Base-by-base conservation (phyloP, 768 basidiomycete genomes). In the Boletellus ananas region DNA sequence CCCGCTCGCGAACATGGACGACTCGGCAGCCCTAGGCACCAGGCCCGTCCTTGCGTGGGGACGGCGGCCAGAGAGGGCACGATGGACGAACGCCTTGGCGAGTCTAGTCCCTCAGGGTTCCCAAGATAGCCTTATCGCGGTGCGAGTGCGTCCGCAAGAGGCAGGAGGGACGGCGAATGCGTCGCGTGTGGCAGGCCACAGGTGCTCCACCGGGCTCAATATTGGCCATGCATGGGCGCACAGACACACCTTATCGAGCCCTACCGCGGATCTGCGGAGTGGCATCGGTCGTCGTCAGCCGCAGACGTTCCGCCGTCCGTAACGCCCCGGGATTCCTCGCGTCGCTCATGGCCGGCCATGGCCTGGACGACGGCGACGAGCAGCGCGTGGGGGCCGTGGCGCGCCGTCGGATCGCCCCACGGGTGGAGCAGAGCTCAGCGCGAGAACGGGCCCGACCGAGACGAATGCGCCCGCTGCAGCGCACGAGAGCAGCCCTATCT, bases 201-300 rank as follows among this genome's bases (percentile, higher is more conserved):
- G 41, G 9, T 37, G 57, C 54, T 61, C 59, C 54, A 61, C 57
- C 54, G 57, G 49, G 42, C 9, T 25, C 7, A 25, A 25, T 25
- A 25, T 5, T 25, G 23, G 23, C 4, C 3, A 9, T 9, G 8
- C 29, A 29, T 11, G 29, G 10, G 29, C 23, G 23, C 23, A 25
- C 23, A 23, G 23, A 23, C 23, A 3, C 23, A 25, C 23, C 23
- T 25, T 25, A 25, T 25, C 23, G 23, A 25, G 7, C 36, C n/a
- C 34, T 27, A 58, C 59, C 62, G 58, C 67, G 67, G 67, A 69
- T 66, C 65, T 67, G 58, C 55, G 56, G 55, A 55, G 51, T 40
- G 12, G 23, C 42, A 52, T 38, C 42, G 25, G 23, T 25, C 5
- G 2, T 25, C 23, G 23, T 25, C 5, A 9, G n/a, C 27, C 29